Conservation (phyloP, 2,329 filamentous ascomycete genomes). For the Emydomyces testavorans region DNA sequence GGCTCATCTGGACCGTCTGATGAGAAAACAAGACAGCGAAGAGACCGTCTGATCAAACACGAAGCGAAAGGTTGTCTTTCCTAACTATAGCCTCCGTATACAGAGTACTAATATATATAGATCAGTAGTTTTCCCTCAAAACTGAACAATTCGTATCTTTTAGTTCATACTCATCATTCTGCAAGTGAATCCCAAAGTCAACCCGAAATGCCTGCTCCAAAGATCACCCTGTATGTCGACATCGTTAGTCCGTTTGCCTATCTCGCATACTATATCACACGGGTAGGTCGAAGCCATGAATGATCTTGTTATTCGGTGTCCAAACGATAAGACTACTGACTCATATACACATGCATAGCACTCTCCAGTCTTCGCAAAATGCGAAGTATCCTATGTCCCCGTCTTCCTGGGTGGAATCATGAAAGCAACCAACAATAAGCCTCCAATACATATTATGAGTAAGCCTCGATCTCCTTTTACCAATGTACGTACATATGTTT, state of each 20-base stretch:
- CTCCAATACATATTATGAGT: conserved; percentile 49
- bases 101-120: no score
- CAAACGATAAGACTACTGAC: not conserved
- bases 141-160: no score
- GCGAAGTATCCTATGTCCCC: conserved; percentile 46
- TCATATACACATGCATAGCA: conserved; percentile 35
- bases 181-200: no score
- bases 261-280: conserved; percentile 45
- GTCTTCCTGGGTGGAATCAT: conserved; percentile 51
- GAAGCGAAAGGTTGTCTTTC: no score
- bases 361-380: conserved; percentile 44
- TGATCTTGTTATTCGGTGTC: not conserved
- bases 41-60: no score
- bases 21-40: no score
- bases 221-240: conserved; percentile 49
- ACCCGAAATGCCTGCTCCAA: conserved; percentile 36
- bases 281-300: conserved; percentile 32
- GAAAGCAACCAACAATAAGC: conserved; percentile 43
- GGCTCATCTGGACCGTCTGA: no score
- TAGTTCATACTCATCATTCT: no score
- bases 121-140: no score
- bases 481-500: no score
- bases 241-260: conserved; percentile 51
- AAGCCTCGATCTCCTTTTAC: no score
- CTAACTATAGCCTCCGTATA: no score